Evolutionary conservation across 2,329 filamentous ascomycete genomes (phyloP).

Genomic region (Xylaria multiplex): DNA sequence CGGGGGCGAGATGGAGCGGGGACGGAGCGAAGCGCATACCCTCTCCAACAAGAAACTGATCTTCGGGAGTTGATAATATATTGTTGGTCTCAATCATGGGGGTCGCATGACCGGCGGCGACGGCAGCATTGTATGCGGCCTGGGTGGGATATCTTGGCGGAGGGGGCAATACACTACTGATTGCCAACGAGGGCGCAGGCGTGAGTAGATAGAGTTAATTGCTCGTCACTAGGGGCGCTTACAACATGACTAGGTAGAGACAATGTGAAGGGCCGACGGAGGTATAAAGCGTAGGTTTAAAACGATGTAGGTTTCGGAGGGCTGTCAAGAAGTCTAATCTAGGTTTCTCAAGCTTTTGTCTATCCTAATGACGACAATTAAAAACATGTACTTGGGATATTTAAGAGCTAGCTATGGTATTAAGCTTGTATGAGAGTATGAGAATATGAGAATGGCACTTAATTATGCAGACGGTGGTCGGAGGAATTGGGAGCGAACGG

Average conservation of each 20-base stretch:
- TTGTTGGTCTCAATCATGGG: slow-evolving; percentile 96
- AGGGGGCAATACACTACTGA: slow-evolving; percentile 80
- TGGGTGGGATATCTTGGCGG: slow-evolving; percentile 83
- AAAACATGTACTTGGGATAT: slow-evolving; percentile 11
- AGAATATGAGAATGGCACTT: not conserved
- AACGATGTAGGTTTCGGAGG: not conserved
- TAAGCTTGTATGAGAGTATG: not conserved
- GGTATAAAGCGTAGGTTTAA: not conserved
- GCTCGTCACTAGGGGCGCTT: slow-evolving; percentile 30
- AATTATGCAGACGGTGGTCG: not conserved
- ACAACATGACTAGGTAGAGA: slow-evolving; percentile 46
- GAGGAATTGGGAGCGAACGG: not conserved
- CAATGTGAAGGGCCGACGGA: slow-evolving; percentile 3
- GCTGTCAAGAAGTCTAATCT: not conserved
- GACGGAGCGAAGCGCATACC: slow-evolving; percentile 59
- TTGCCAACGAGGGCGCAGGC: slow-evolving; percentile 26
- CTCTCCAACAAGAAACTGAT: slow-evolving; percentile 93
- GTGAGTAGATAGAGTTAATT: slow-evolving; percentile 29
- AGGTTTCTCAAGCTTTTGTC: slow-evolving; percentile 1
- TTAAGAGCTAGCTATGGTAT: not conserved
- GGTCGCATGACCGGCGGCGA: slow-evolving; percentile 72
- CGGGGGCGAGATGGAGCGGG: no score
- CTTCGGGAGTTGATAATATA: slow-evolving; percentile 82
- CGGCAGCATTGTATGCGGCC: slow-evolving; percentile 76
- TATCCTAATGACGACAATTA: not conserved